Conservation (phyloP, 305 asterid genomes). For the Fraxinus albicans region DNA sequence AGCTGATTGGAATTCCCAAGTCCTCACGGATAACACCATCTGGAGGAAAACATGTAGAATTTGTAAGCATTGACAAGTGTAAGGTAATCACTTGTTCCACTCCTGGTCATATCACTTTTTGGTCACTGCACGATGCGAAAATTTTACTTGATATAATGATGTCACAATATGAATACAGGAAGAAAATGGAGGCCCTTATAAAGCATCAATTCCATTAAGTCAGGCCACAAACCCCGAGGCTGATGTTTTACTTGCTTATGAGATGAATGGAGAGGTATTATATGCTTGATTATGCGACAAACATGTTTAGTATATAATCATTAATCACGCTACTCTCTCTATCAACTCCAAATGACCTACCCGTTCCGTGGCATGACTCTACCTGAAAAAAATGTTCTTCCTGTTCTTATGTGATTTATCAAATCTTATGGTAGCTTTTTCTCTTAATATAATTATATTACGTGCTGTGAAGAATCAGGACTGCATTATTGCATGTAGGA, state of each 20-base stretch:
- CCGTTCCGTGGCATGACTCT: background rate
- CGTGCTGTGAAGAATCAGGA: background rate
- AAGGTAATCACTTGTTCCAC: constrained; percentile 48
- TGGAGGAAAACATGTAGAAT: constrained; percentile 86
- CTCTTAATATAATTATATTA: background rate
- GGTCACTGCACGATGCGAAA: constrained; percentile 6
- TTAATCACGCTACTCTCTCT: background rate
- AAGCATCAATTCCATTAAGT: constrained; percentile 79
- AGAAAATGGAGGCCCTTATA: constrained; percentile 94
- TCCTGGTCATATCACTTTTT: constrained; percentile 7
- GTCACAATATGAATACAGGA: constrained; percentile 47
- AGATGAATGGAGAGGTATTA: constrained; percentile 92
- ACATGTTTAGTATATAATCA: background rate
- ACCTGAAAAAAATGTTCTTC: background rate
- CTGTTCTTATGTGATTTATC: background rate
- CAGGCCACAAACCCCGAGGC: constrained; percentile 91
- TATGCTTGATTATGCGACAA: background rate
- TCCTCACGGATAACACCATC: constrained; percentile 48
- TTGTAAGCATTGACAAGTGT: constrained; percentile 92
- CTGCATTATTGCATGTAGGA: background rate
- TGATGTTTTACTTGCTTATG: constrained; percentile 93
- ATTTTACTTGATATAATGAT: constrained; percentile 27
- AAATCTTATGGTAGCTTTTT: background rate
- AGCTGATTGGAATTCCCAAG: constrained; percentile 72
- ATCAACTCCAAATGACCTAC: background rate